Evolutionary conservation across 129 eudicot species (phyloP).

Genomic region (Artemisia argyi): DNA sequence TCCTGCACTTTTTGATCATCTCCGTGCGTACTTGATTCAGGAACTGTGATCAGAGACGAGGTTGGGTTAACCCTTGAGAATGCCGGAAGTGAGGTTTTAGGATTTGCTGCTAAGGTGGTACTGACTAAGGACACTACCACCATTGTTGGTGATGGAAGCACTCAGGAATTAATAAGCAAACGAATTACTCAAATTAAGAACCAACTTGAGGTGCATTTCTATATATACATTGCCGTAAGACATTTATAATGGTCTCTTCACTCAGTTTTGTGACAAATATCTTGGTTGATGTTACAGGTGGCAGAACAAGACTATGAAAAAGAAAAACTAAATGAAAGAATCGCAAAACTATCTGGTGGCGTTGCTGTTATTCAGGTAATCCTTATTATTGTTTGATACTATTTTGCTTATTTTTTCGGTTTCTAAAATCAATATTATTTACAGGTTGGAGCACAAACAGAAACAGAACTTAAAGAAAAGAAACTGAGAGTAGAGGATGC

Average conservation of each 20-base stretch:
- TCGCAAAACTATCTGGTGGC: slow-evolving; percentile 65
- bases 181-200: slow-evolving; percentile 48
- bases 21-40: slow-evolving; percentile 14
- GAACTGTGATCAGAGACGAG: slow-evolving; percentile 58
- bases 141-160: slow-evolving; percentile 66
- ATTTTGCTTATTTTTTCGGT: neutral
- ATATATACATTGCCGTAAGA: neutral
- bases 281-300: slow-evolving; percentile 32
- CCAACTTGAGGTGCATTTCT: slow-evolving; percentile 46
- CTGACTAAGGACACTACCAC: slow-evolving; percentile 52
- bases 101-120: slow-evolving; percentile 59
- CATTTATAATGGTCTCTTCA: neutral
- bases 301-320: slow-evolving; percentile 57
- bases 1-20: neutral
- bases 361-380: slow-evolving; percentile 61
- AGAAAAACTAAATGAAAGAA: slow-evolving; percentile 55
- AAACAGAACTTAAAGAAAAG: slow-evolving; percentile 65
- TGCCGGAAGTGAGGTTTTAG: slow-evolving; percentile 52
- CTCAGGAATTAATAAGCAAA: slow-evolving; percentile 45
- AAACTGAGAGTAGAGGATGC: slow-evolving; percentile 76
- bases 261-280: neutral
- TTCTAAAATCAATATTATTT: neutral
- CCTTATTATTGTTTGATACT: neutral
- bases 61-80: slow-evolving; percentile 51
- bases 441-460: slow-evolving; percentile 76